phyloP scores from a whole-genome alignment of 441 rosid species.

The Viola pubescens region DNA sequence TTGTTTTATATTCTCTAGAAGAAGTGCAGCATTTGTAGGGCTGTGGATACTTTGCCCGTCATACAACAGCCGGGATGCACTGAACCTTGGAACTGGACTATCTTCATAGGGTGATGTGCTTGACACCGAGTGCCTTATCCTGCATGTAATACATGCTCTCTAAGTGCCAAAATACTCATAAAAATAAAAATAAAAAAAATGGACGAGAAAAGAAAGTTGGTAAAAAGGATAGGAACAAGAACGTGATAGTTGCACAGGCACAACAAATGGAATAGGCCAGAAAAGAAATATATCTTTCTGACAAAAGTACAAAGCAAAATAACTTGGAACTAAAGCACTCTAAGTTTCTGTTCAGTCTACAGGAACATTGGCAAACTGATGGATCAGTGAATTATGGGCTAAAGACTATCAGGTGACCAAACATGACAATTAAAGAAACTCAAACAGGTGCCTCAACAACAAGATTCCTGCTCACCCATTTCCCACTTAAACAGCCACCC shows the following conservation, averaged over 20 bases:
- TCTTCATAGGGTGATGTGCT: conserved; percentile 45
- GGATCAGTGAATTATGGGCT: too few relatives aligned
- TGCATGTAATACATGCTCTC: conserved; percentile 25
- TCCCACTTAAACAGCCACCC: too few relatives aligned
- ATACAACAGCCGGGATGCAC: conserved; percentile 57
- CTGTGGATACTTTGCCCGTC: conserved; percentile 83
- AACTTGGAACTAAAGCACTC: not conserved
- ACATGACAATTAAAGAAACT: too few relatives aligned
- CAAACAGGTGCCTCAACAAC: too few relatives aligned
- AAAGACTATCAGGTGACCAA: too few relatives aligned
- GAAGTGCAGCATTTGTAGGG: conserved; percentile 84
- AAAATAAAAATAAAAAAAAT: not conserved
- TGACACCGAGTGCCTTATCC: conserved; percentile 69
- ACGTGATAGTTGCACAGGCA: not conserved
- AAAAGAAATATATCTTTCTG: too few relatives aligned
- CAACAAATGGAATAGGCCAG: not conserved
- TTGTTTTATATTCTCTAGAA: conserved; percentile 88
- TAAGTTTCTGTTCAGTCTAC: not conserved
- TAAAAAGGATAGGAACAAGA: not conserved
- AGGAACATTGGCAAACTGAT: too few relatives aligned
- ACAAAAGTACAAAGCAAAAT: not conserved
- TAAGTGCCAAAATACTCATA: conserved; percentile 3
- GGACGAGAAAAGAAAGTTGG: not conserved
- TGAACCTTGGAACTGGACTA: conserved; percentile 40
- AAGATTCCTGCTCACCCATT: too few relatives aligned